Evolutionary conservation across 441 rosid species (phyloP).

Genomic region (Melastoma candidum): DNA sequence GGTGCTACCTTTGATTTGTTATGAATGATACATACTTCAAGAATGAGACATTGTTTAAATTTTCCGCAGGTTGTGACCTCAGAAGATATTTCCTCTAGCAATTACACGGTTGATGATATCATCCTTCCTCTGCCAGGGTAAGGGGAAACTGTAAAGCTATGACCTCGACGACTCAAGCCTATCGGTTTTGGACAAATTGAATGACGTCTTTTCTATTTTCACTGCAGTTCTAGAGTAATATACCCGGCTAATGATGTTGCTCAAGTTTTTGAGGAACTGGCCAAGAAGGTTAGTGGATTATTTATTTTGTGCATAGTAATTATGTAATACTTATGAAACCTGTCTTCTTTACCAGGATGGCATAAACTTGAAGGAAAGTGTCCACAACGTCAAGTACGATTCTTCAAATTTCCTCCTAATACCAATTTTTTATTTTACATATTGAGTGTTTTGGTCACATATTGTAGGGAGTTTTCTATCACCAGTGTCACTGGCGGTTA

Average conservation of each 20-base stretch:
- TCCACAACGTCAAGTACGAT: conserved; percentile 69
- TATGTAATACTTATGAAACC: too few species aligned
- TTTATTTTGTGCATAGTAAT: too few species aligned
- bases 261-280: conserved; percentile 54
- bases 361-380: conserved; percentile 63
- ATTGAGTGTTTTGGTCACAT: conserved; percentile 2
- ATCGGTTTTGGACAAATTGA: conserved; percentile 3
- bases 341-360: conserved; percentile 38
- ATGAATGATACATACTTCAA: too few species aligned
- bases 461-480: conserved; percentile 87
- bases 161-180: conserved; percentile 1
- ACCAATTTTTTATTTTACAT: not conserved
- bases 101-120: conserved; percentile 57
- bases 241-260: conserved; percentile 69
- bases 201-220: conserved; percentile 17
- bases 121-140: conserved; percentile 96
- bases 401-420: not conserved
- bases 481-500: conserved; percentile 91
- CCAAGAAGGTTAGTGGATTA: conserved; percentile 52
- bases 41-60: not conserved
- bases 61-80: conserved; percentile 44
- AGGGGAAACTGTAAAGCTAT: conserved; percentile 16
- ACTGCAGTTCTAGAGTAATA: conserved; percentile 59
- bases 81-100: conserved; percentile 56
- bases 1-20: too few species aligned